phyloP scores from a whole-genome alignment of 176 grass and related monocot species.

The Phyllostachys edulis region DNA sequence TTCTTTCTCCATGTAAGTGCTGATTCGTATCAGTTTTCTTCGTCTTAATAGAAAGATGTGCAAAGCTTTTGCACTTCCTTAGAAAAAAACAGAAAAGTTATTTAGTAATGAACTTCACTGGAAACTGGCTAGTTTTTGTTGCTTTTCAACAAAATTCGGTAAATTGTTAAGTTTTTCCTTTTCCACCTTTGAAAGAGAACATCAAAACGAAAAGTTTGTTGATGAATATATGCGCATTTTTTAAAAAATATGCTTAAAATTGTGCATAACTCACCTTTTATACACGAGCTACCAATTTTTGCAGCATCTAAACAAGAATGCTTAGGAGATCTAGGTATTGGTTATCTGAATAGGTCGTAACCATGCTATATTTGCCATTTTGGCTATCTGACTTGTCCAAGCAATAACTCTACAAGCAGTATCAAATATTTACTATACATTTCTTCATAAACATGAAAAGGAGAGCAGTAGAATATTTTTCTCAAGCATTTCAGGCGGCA shows the following conservation, averaged over 20 bases:
- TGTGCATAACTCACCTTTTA: background rate
- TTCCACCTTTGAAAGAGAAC: background rate
- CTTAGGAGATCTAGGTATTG: background rate
- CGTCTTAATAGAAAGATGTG: too few species aligned
- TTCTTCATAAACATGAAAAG: background rate
- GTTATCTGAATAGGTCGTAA: background rate
- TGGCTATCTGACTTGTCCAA: background rate
- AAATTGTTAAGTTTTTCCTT: background rate
- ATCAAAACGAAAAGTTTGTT: background rate
- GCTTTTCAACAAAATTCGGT: background rate
- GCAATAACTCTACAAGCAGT: background rate
- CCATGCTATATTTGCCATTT: background rate
- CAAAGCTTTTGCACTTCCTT: too few species aligned
- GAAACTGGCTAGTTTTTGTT: background rate
- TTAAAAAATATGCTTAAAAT: background rate
- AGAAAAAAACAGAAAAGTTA: background rate
- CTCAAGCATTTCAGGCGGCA: background rate
- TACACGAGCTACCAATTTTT: background rate
- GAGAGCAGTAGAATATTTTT: background rate
- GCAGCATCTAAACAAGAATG: background rate
- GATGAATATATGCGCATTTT: background rate
- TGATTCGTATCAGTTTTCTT: too few species aligned
- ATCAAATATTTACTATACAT: background rate
- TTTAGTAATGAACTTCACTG: background rate
- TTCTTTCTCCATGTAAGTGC: too few species aligned